Evolutionary conservation across 2,329 filamentous ascomycete species (phyloP), one percentile per base, ranked within the genome.

Genomic region (Penicillium olsonii): DNA sequence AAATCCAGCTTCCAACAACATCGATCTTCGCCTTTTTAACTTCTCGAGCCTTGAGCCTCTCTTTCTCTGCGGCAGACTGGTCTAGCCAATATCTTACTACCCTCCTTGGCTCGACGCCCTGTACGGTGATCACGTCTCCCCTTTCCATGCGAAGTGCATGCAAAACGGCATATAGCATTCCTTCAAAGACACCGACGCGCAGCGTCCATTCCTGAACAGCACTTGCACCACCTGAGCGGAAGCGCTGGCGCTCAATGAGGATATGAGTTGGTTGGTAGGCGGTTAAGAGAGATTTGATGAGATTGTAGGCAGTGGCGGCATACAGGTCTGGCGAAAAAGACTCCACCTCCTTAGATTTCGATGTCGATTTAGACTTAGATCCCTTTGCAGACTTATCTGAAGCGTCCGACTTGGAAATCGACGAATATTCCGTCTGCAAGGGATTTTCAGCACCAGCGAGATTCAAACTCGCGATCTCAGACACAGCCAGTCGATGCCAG

Each of bases 131-230:
- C 6, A 50, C 5, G 8, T 54, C 39, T 37, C 63, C 53, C 45
- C 71, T 72, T 41, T 78, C 68, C 15, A 71, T 66, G 38, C 70
- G 70, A 40, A 89, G 63, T 0, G 84, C 81, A 42, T 79, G 75
- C 31, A 92, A 68, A 11, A 84, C 78, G 8, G 87, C 86, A 75
- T 91, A 87, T 0, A 95, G 71, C 84, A 94, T 94, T 4, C 84
- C 83, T 68, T 95, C 90, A 18, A 95, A 79, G 61, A 87, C 85
- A 57, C 92, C 92, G 8, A 95, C 89, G 1, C 88, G 78, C 34
- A 94, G 67, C 3, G 89, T 92, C 90, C 90, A 95, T 69, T 95
- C 88, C 52, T 85, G 82, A 1, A 95, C 84, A 0, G 84, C 80
- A 0, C 81, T 72, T 0, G 74, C 78, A 8, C 87, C 82, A n/a